Conservation (phyloP, 805 yeast genomes). For the Metschnikowia vanudenii region DNA sequence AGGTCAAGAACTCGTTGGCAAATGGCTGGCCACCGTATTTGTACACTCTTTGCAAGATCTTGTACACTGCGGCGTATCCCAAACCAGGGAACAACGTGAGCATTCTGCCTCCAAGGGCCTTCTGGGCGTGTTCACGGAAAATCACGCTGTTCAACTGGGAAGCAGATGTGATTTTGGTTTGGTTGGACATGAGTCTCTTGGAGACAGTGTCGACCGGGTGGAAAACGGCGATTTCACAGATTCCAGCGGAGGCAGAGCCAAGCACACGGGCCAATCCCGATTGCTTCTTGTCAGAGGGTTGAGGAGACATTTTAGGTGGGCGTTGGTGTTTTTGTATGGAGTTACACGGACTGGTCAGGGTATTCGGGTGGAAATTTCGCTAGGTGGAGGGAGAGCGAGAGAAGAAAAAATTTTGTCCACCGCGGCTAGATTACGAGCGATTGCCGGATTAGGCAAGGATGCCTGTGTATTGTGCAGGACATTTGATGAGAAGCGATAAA, state of each 20-base stretch:
- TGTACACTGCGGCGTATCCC: conserved; percentile 97
- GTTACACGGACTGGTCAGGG: too few relatives aligned
- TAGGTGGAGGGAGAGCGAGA: too few relatives aligned
- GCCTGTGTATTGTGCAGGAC: too few relatives aligned
- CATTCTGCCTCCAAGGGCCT: conserved; percentile 67
- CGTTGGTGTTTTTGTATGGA: too few relatives aligned
- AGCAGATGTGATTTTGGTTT: conserved; percentile 59
- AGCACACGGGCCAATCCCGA: conserved; percentile 86
- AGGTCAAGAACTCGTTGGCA: conserved; percentile 87
- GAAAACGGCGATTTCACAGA: conserved; percentile 93
- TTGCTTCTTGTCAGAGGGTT: conserved; percentile 69
- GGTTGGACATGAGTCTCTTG: conserved; percentile 88
- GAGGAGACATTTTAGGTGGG: conserved; percentile 18
- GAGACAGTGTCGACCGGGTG: conserved; percentile 99
- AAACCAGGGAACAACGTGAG: conserved; percentile 94
- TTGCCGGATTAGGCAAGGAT: too few relatives aligned
- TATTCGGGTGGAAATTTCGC: too few relatives aligned
- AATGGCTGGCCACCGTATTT: conserved; percentile 99
- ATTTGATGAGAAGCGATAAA: too few relatives aligned
- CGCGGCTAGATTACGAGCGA: too few relatives aligned
- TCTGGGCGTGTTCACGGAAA: conserved; percentile 76
- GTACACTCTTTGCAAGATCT: conserved; percentile 94
- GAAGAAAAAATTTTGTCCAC: too few relatives aligned
- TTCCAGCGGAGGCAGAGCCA: conserved; percentile 99
- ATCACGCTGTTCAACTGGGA: conserved; percentile 80